A percentile compares a stretch with the other conserved stretches of the same genome.
These are phyloP conservation scores for Sclerotinia spermophila DNA, from an alignment of 2,329 filamentous ascomycete species.

Conservation along the genomic window DNA sequence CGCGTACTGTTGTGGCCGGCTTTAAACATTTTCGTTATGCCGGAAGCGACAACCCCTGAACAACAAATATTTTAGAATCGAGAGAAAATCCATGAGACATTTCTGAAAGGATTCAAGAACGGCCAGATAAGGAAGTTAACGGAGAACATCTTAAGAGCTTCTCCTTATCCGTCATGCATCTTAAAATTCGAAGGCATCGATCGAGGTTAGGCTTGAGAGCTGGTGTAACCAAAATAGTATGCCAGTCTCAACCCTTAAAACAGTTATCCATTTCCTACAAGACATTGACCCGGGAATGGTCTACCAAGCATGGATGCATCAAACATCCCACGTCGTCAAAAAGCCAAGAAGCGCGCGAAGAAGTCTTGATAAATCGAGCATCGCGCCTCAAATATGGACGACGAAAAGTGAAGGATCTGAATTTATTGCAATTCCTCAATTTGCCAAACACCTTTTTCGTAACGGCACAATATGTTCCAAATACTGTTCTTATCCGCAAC, in stretches of 20 bases:
- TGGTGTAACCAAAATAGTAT: not conserved
- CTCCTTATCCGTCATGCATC: not conserved
- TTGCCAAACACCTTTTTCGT: not conserved
- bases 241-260: not conserved
- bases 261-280: not conserved
- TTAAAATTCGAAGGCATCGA: not conserved
- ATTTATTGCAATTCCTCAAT: not conserved
- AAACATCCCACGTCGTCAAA: not conserved
- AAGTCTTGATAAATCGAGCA: not conserved
- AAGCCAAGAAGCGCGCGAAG: not conserved
- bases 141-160: not conserved
- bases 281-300: not conserved
- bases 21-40: not conserved
- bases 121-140: no score
- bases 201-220: not conserved
- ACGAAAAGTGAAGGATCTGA: not conserved
- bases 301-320: not conserved
- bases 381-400: not conserved
- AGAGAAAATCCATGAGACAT: not conserved
- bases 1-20: no score
- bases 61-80: not conserved
- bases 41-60: conserved; percentile 3
- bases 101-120: no score
- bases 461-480: not conserved
- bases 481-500: not conserved